Percentiles rank a stretch among this genome's conserved stretches.
These are phyloP conservation scores for Exobasidium cylindrosporum DNA, from an alignment of 1,284 basidiomycete species.

Conservation along the genomic window DNA sequence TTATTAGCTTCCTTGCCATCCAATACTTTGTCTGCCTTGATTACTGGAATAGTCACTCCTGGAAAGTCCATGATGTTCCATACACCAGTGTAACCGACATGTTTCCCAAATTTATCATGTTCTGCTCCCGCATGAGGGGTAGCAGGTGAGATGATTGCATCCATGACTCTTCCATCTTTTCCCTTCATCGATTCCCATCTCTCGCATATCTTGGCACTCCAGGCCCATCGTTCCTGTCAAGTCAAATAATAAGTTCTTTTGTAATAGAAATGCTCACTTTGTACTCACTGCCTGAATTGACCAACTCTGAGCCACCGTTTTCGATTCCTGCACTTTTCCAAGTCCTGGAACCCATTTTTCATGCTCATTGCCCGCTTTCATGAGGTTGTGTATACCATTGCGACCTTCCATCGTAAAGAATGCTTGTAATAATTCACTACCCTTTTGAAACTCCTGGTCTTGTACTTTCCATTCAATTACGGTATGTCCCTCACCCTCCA, in stretches of 20 bases:
- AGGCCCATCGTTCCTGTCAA: conserved; percentile 21
- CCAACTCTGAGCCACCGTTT: conserved; percentile 28
- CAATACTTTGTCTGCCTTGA: conserved; percentile 20
- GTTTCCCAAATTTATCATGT: conserved; percentile 27
- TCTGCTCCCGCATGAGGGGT: conserved; percentile 25
- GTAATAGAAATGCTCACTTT: too few species aligned
- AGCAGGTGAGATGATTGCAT: conserved; percentile 29
- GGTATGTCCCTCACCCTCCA: conserved; percentile 68
- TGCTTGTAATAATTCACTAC: conserved; percentile 13
- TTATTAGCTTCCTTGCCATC: conserved; percentile 14
- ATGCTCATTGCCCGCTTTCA: conserved; percentile 29
- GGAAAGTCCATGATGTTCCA: conserved; percentile 42
- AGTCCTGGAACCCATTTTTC: conserved; percentile 29
- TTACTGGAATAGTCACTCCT: conserved; percentile 22
- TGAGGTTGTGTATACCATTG: conserved; percentile 25
- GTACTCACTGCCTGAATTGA: conserved; percentile 22
- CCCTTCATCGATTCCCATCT: conserved; percentile 16
- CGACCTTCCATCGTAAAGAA: conserved; percentile 40
- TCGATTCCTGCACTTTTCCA: conserved; percentile 1
- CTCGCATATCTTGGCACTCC: conserved; percentile 25
- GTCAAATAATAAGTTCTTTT: too few species aligned
- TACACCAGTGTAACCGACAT: conserved; percentile 34
- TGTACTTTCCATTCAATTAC: conserved; percentile 59
- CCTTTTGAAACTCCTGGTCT: conserved; percentile 20
- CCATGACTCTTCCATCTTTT: conserved; percentile 20